Evolutionary conservation across 352 stramenopile genomes (phyloP).

Genomic region (Peronospora tabacina): DNA sequence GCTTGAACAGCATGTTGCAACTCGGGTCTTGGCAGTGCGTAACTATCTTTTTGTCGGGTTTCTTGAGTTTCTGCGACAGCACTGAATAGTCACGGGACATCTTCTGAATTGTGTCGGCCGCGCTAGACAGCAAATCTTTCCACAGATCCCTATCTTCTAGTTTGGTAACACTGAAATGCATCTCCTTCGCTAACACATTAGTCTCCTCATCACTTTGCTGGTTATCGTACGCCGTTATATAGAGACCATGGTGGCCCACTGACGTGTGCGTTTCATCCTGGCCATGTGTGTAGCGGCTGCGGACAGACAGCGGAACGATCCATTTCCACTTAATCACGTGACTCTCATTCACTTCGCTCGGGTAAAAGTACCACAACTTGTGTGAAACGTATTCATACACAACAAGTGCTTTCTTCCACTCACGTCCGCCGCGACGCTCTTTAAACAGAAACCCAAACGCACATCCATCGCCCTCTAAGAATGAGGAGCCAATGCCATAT

Average conservation of each 20-base stretch:
- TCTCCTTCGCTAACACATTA: slow-evolving; percentile 49
- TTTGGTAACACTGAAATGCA: slow-evolving; percentile 83
- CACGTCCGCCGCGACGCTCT: slow-evolving; percentile 41
- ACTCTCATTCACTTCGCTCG: slow-evolving; percentile 72
- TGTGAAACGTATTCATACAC: slow-evolving; percentile 84
- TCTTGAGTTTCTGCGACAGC: slow-evolving; percentile 64
- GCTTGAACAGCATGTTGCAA: slow-evolving; percentile 71
- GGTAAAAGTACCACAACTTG: slow-evolving; percentile 88
- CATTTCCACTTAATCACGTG: slow-evolving; percentile 84
- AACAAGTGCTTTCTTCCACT: slow-evolving; percentile 81
- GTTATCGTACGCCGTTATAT: slow-evolving; percentile 74
- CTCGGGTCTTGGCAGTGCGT: slow-evolving; percentile 66
- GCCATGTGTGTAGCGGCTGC: slow-evolving; percentile 70
- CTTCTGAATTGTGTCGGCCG: slow-evolving; percentile 54
- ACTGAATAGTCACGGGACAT: slow-evolving; percentile 58
- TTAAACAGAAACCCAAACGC: slow-evolving; percentile 84
- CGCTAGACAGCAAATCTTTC: slow-evolving; percentile 60
- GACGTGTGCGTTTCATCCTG: slow-evolving; percentile 80
- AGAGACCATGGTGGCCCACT: slow-evolving; percentile 77
- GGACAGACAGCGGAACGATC: slow-evolving; percentile 73
- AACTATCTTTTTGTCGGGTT: slow-evolving; percentile 76
- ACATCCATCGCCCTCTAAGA: slow-evolving; percentile 73
- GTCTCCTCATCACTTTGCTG: slow-evolving; percentile 45
- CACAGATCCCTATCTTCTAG: slow-evolving; percentile 77
- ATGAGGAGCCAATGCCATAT: slow-evolving; percentile 82